Conservation (phyloP, 495 filamentous ascomycete genomes). For the Xylaria venustula region DNA sequence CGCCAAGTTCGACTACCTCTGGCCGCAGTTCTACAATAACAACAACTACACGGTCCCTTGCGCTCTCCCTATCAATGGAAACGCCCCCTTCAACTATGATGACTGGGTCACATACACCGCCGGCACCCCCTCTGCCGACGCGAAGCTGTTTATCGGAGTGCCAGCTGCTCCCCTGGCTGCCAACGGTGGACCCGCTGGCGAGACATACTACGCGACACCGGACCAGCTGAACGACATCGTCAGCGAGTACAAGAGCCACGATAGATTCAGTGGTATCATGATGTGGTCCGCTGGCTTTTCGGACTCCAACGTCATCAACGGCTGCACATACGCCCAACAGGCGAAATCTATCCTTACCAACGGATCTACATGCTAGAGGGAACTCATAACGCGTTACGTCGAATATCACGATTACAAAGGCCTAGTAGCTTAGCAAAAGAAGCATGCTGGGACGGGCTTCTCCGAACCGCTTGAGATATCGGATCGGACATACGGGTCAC, state of each 20-base stretch:
- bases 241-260: constrained; percentile 30
- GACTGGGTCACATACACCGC: constrained; percentile 47
- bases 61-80: constrained; percentile 31
- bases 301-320: constrained; percentile 41
- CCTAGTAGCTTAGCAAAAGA: background rate
- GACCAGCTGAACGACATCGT: constrained; percentile 37
- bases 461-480: background rate
- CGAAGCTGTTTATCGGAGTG: constrained; percentile 52
- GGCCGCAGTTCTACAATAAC: constrained; percentile 27
- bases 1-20: constrained; percentile 25
- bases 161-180: constrained; percentile 40
- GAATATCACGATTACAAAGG: background rate
- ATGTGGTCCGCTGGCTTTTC: constrained; percentile 53
- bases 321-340: constrained; percentile 43
- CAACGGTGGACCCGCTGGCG: constrained; percentile 40
- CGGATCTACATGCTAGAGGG: constrained; percentile 22
- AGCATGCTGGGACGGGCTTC: background rate
- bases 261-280: constrained; percentile 52
- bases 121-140: constrained; percentile 36
- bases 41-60: constrained; percentile 29
- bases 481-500: background rate
- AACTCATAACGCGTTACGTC: background rate
- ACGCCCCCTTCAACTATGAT: constrained; percentile 40
- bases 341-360: constrained; percentile 32
- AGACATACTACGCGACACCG: constrained; percentile 44